Conservation (phyloP, 176 grass and related monocot species). For the Metroxylon sagu region DNA sequence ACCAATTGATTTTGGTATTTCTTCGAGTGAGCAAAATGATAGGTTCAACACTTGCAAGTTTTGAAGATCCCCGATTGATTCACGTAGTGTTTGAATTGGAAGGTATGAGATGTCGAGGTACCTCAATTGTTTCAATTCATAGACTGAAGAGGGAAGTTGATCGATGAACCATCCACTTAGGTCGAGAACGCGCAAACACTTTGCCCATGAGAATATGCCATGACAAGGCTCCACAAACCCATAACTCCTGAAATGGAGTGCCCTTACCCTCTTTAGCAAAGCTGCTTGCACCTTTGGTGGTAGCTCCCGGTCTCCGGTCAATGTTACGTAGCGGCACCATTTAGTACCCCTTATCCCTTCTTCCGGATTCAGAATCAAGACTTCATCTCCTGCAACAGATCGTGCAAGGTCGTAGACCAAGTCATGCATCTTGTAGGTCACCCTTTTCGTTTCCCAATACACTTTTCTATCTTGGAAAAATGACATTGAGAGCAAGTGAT, state of each 20-base stretch:
- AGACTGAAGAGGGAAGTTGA: too few relatives aligned
- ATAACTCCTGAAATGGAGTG: too few relatives aligned
- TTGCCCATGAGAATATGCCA: too few relatives aligned
- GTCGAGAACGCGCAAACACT: too few relatives aligned
- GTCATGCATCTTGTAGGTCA: constrained; percentile 1
- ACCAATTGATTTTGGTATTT: constrained; percentile 13
- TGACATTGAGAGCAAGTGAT: constrained; percentile 3
- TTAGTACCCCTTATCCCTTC: neutral
- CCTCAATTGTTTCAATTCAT: constrained; percentile 11
- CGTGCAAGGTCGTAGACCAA: constrained; percentile 19
- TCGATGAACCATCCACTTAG: too few relatives aligned
- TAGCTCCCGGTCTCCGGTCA: too few relatives aligned
- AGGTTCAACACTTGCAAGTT: constrained; percentile 19
- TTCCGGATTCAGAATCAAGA: constrained; percentile 8
- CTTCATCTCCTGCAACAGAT: constrained; percentile 18
- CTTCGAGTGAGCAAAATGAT: constrained; percentile 8
- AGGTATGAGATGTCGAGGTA: constrained; percentile 14
- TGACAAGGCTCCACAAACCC: too few relatives aligned
- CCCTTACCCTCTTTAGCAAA: too few relatives aligned
- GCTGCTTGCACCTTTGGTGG: too few relatives aligned
- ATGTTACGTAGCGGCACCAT: too few relatives aligned
- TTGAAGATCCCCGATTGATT: constrained; percentile 7
- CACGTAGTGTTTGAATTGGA: neutral
- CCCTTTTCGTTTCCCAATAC: neutral
- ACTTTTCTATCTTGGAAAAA: neutral